Percentiles rank a stretch among this genome's conserved stretches.
Conservation (phyloP, 768 basidiomycete genomes). For the Lyophyllum shimeji region DNA sequence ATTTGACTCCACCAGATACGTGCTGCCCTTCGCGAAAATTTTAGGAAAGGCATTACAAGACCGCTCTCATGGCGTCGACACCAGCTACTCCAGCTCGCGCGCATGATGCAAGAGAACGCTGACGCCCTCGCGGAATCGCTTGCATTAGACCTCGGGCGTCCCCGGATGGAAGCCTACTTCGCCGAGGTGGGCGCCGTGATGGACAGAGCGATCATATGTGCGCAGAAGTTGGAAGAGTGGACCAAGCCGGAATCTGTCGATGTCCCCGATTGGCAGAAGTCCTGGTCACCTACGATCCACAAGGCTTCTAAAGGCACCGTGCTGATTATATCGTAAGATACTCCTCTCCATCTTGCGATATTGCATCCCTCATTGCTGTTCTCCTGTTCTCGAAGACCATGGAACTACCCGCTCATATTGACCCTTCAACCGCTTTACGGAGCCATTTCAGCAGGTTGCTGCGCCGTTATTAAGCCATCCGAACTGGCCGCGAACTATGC, state of each 20-base stretch:
- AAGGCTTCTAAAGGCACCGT: slow-evolving; percentile 62
- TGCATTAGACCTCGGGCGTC: slow-evolving; percentile 48
- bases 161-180: slow-evolving; percentile 37
- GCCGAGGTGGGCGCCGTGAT: slow-evolving; percentile 47
- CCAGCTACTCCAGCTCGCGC: slow-evolving; percentile 64
- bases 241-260: slow-evolving; percentile 39
- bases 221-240: slow-evolving; percentile 60
- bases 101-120: slow-evolving; percentile 61
- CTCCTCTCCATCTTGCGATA: slow-evolving; percentile 14
- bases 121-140: slow-evolving; percentile 51
- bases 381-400: slow-evolving; percentile 44
- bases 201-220: slow-evolving; percentile 40
- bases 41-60: slow-evolving; percentile 48
- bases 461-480: slow-evolving; percentile 66
- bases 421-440: slow-evolving; percentile 60
- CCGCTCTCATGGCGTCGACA: slow-evolving; percentile 59
- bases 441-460: slow-evolving; percentile 74
- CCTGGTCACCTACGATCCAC: slow-evolving; percentile 53
- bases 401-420: slow-evolving; percentile 66
- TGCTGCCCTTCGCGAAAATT: slow-evolving; percentile 41
- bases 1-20: slow-evolving; percentile 25
- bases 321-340: slow-evolving; percentile 57
- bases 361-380: not conserved
- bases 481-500: slow-evolving; percentile 55
- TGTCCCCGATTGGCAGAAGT: slow-evolving; percentile 42